phyloP scores from a whole-genome alignment of 331 rosid genomes.

The Dryas integrifolia region DNA sequence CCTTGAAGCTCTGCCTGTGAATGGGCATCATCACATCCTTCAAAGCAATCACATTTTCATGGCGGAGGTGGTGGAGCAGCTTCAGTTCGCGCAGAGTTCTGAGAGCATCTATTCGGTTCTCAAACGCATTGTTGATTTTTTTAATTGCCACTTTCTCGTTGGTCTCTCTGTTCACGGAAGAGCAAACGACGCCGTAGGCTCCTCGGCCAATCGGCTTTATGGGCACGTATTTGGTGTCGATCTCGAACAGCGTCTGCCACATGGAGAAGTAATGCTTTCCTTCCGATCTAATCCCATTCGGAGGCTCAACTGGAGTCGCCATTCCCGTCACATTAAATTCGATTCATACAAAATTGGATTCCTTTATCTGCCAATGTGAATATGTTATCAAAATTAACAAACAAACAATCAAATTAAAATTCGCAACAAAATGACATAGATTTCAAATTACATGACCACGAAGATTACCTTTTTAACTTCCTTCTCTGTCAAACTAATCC shows the following conservation, averaged over 20 bases:
- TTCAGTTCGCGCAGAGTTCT: constrained; percentile 74
- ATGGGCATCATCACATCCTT: constrained; percentile 79
- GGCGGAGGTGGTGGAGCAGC: constrained; percentile 73
- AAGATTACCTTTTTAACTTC: constrained; percentile 2
- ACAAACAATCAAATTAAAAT: neutral
- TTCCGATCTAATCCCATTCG: constrained; percentile 51
- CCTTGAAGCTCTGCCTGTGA: constrained; percentile 59
- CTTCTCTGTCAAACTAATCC: neutral
- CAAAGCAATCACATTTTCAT: constrained; percentile 72
- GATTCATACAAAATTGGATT: neutral
- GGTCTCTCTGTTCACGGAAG: constrained; percentile 64
- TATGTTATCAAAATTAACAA: neutral
- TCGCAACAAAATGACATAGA: neutral
- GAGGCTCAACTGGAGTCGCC: constrained; percentile 85
- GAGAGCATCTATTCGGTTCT: constrained; percentile 67
- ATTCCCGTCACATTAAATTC: constrained; percentile 34
- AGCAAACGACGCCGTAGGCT: constrained; percentile 76
- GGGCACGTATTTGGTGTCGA: constrained; percentile 71
- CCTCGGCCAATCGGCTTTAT: constrained; percentile 87
- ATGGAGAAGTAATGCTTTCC: constrained; percentile 78
- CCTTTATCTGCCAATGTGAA: neutral
- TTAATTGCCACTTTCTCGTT: constrained; percentile 77
- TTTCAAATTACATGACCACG: neutral
- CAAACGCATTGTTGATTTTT: constrained; percentile 71
- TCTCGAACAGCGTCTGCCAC: constrained; percentile 81